Percentiles rank a stretch among this genome's conserved stretches.
Conservation (phyloP, 1,284 basidiomycete genomes). For the Puccinia coronata region DNA sequence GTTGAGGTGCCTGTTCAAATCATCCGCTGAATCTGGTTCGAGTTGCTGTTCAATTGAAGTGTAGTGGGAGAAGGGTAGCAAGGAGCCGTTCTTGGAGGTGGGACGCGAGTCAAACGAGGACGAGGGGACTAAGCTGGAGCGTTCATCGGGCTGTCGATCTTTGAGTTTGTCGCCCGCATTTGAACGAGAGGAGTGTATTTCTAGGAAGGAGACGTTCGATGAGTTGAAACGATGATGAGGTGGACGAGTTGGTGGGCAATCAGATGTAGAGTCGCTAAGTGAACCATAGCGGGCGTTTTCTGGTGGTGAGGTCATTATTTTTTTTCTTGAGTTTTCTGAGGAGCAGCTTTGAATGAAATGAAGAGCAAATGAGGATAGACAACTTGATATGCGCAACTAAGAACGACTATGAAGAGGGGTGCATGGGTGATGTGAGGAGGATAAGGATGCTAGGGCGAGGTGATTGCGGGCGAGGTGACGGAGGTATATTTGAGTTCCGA, state of each 20-base stretch:
- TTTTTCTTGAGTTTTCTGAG: no score
- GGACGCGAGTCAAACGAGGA: neutral
- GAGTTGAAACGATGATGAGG: neutral
- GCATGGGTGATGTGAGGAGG: no score
- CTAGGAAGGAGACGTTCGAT: conserved; percentile 17
- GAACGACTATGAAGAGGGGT: neutral
- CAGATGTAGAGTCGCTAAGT: neutral
- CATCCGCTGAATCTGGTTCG: neutral
- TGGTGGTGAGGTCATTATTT: neutral
- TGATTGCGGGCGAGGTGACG: no score
- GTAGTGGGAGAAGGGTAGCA: neutral
- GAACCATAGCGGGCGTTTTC: neutral
- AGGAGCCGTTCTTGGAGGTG: neutral
- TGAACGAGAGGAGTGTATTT: neutral
- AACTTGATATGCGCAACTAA: no score
- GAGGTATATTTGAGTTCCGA: no score
- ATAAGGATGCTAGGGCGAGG: no score
- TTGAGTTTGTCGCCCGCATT: neutral
- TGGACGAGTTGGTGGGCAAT: neutral
- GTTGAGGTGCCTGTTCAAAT: conserved; percentile 28
- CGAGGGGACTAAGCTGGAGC: neutral
- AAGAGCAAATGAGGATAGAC: neutral
- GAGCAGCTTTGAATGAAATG: neutral
- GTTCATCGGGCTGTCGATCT: neutral
- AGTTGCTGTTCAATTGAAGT: neutral